Evolutionary conservation across 2,329 filamentous ascomycete genomes (phyloP).

Genomic region (Exophiala sp.): DNA sequence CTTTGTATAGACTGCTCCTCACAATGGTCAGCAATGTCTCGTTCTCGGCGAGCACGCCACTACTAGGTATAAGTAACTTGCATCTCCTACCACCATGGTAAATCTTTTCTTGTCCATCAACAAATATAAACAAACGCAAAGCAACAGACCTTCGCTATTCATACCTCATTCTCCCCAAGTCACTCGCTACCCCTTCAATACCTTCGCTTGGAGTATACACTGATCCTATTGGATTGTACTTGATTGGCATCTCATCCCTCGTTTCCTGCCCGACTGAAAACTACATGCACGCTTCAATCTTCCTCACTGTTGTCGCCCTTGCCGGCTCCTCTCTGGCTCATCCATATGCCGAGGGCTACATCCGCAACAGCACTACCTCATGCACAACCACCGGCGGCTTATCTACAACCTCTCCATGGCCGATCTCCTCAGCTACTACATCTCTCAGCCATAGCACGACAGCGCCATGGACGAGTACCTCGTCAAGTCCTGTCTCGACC

Average conservation of each 20-base stretch:
- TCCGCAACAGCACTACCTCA: constrained; percentile 11
- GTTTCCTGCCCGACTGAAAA: constrained; percentile 1
- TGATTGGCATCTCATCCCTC: neutral
- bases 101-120: constrained; percentile 5
- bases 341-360: constrained; percentile 18
- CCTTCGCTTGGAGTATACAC: constrained; percentile 1
- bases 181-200: constrained; percentile 7
- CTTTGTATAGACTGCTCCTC: neutral
- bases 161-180: neutral
- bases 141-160: constrained; percentile 10
- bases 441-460: constrained; percentile 1
- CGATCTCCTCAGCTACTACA: constrained; percentile 1
- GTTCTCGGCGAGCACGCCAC: neutral
- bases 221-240: neutral
- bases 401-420: constrained; percentile 7
- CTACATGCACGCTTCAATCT: constrained; percentile 17
- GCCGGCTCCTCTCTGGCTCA: constrained; percentile 26
- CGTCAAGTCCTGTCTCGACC: neutral
- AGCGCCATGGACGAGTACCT: neutral
- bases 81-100: constrained; percentile 1
- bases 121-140: constrained; percentile 5
- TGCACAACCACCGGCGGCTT: constrained; percentile 7
- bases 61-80: constrained; percentile 17
- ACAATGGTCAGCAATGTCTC: constrained; percentile 15
- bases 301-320: constrained; percentile 25